Evolutionary conservation across 2,329 filamentous ascomycete genomes (phyloP).

Genomic region (Cercospora sojina): DNA sequence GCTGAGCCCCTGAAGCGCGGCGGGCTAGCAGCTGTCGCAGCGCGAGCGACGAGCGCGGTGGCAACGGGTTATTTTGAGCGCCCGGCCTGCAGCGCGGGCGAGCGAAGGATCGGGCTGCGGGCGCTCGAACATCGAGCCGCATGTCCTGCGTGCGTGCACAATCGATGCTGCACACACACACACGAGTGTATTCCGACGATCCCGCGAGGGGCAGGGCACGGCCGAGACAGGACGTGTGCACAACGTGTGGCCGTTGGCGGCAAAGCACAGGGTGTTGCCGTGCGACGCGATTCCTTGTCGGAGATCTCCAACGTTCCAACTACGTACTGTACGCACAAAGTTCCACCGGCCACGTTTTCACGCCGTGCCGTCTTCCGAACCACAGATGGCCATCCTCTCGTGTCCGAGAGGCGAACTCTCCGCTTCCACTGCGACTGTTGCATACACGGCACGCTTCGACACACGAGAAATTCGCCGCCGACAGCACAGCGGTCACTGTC

Average conservation of each 20-base stretch:
- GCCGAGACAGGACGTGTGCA: not conserved
- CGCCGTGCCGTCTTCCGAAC: not conserved
- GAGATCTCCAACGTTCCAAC: not conserved
- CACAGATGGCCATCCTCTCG: not conserved
- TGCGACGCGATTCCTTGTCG: not conserved
- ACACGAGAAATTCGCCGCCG: too few relatives aligned
- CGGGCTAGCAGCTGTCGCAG: not conserved
- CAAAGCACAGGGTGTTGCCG: not conserved
- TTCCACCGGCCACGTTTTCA: constrained; percentile 4
- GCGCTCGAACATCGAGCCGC: not conserved
- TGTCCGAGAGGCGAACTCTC: not conserved
- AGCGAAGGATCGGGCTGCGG: not conserved
- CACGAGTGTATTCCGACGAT: not conserved
- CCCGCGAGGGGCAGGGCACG: not conserved
- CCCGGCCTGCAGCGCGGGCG: not conserved
- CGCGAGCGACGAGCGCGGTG: not conserved
- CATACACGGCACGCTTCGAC: not conserved
- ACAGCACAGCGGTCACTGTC: not conserved
- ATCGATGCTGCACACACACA: not conserved
- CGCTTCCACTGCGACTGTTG: not conserved
- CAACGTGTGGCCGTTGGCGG: not conserved
- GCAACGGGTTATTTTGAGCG: constrained; percentile 1
- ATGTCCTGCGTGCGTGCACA: not conserved
- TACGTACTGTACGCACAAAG: too few relatives aligned
- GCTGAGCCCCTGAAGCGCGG: constrained; percentile 1